These are phyloP conservation scores for Hypomontagnella submonticulosa DNA, from an alignment of 495 filamentous ascomycete genomes.

Conservation along the genomic window DNA sequence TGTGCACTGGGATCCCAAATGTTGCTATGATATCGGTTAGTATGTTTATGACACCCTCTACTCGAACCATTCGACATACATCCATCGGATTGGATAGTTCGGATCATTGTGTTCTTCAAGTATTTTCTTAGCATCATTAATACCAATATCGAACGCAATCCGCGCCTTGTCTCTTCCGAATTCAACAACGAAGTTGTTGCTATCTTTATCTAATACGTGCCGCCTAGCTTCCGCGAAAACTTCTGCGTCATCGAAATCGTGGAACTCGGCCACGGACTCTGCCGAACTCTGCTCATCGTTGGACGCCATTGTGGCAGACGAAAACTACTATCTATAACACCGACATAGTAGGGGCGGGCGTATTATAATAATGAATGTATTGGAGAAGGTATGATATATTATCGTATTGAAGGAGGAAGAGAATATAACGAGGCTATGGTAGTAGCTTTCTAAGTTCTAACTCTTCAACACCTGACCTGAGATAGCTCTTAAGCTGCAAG, in stretches of 20 bases:
- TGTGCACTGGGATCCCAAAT: slow-evolving; percentile 78
- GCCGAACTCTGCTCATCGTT: slow-evolving; percentile 4
- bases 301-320: slow-evolving; percentile 24
- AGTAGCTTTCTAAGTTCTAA: not conserved
- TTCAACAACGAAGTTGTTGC: slow-evolving; percentile 75
- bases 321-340: not conserved
- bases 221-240: slow-evolving; percentile 58
- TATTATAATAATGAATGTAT: not conserved
- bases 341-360: not conserved
- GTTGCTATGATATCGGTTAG: slow-evolving; percentile 59
- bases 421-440: slow-evolving; percentile 4
- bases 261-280: slow-evolving; percentile 51
- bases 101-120: slow-evolving; percentile 36
- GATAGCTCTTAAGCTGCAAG: slow-evolving; percentile 13
- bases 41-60: slow-evolving; percentile 12
- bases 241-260: slow-evolving; percentile 64
- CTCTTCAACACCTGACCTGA: slow-evolving; percentile 22
- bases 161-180: slow-evolving; percentile 73
- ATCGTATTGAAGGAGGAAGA: slow-evolving; percentile 3
- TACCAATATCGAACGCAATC: slow-evolving; percentile 68
- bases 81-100: slow-evolving; percentile 68
- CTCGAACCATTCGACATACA: slow-evolving; percentile 59
- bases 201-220: slow-evolving; percentile 52
- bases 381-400: slow-evolving; percentile 5
- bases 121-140: slow-evolving; percentile 55